These are phyloP conservation scores for Chaetomium olivaceum DNA, from an alignment of 2,329 filamentous ascomycete genomes.

Conservation along the genomic window DNA sequence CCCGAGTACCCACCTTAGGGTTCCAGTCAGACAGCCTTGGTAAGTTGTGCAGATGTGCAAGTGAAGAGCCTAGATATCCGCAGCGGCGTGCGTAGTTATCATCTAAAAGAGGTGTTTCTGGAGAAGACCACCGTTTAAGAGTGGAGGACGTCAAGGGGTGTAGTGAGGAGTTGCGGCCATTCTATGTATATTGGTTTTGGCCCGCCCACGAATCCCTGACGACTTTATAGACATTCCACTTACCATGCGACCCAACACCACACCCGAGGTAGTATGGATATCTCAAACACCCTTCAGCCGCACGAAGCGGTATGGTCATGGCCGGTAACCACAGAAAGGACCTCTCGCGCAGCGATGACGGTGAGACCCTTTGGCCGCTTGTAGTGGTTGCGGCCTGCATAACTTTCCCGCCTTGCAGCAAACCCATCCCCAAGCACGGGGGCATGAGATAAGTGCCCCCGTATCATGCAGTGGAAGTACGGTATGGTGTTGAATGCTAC, in stretches of 20 bases:
- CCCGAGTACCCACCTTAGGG: neutral
- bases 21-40: neutral
- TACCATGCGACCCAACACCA: no score
- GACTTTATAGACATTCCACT: no score
- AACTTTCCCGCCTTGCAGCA: neutral
- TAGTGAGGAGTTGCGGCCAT: neutral
- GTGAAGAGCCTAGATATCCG: neutral
- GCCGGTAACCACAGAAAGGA: no score
- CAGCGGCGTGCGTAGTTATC: neutral
- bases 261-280: no score
- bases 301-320: no score
- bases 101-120: neutral
- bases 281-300: no score
- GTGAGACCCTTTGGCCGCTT: no score
- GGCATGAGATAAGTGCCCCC: neutral
- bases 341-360: no score
- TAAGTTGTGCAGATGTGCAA: neutral
- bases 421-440: neutral
- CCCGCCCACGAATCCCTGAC: no score
- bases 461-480: neutral
- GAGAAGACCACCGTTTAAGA: no score
- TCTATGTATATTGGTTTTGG: neutral
- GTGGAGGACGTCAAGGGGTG: neutral
- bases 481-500: neutral
- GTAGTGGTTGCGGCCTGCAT: neutral